Percentiles rank a stretch among this genome's conserved stretches.
Conservation (phyloP, 306 rosid species). For the Dryas alaskensis region DNA sequence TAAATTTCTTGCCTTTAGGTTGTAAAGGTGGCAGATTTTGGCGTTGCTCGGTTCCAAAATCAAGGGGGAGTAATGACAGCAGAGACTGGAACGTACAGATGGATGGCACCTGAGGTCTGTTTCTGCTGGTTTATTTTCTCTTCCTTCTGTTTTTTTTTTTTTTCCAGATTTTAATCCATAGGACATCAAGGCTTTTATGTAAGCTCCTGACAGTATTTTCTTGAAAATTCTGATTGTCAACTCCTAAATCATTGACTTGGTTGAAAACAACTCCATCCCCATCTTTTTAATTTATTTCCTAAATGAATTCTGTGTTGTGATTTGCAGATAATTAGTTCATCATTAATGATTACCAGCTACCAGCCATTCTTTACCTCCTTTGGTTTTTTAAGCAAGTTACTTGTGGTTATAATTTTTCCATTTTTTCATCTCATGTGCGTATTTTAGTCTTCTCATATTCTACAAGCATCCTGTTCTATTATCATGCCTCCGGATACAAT, state of each 20-base stretch:
- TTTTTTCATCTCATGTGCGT: neutral
- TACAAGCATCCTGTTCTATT: no score
- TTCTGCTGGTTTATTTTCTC: slow-evolving; percentile 13
- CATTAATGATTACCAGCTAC: neutral
- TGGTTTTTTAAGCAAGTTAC: neutral
- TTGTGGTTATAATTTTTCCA: neutral
- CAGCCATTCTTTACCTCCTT: neutral
- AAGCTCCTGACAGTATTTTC: neutral
- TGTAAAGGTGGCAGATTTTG: slow-evolving; percentile 99
- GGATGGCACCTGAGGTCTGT: slow-evolving; percentile 99
- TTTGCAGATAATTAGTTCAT: neutral
- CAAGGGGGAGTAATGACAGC: slow-evolving; percentile 99
- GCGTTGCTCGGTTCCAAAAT: slow-evolving; percentile 91
- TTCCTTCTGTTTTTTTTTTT: neutral
- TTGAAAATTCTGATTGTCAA: neutral
- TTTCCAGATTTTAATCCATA: neutral
- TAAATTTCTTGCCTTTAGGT: slow-evolving; percentile 44
- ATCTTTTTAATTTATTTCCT: neutral
- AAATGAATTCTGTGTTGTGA: neutral
- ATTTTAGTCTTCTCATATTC: no score
- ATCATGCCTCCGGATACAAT: no score
- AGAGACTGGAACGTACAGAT: slow-evolving; percentile 98
- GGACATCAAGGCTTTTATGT: neutral
- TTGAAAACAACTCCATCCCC: neutral
- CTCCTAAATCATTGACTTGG: neutral